These are phyloP conservation scores for Exserohilum rostratum DNA, from an alignment of 2,329 filamentous ascomycete genomes.

Conservation along the genomic window DNA sequence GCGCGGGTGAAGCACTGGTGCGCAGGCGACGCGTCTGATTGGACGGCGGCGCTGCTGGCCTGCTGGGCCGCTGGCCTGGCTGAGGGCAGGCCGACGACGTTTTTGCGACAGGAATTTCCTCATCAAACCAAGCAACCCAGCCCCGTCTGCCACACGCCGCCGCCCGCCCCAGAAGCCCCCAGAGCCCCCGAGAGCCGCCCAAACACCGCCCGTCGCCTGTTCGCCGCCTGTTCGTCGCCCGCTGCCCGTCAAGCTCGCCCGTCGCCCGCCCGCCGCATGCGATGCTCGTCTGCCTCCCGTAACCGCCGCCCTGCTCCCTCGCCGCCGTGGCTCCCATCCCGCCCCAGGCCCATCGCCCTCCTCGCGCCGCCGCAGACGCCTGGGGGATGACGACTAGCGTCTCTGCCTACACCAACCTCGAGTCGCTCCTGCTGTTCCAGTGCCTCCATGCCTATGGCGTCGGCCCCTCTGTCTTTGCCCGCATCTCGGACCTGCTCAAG, in stretches of 20 bases:
- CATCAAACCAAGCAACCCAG: slow-evolving; percentile 11
- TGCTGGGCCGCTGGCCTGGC: slow-evolving; percentile 4
- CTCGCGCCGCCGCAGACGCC: slow-evolving; percentile 25
- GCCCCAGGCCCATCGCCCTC: slow-evolving; percentile 36
- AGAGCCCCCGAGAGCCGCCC: too few relatives aligned
- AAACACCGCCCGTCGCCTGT: background rate
- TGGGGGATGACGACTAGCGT: slow-evolving; percentile 63
- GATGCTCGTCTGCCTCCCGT: slow-evolving; percentile 32
- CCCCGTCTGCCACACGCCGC: slow-evolving; percentile 30
- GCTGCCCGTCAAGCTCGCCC: background rate
- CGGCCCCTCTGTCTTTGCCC: slow-evolving; percentile 68
- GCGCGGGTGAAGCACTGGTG: slow-evolving; percentile 1
- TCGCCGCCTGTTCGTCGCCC: slow-evolving; percentile 20
- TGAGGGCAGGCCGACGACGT: slow-evolving; percentile 13
- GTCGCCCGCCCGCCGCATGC: slow-evolving; percentile 19
- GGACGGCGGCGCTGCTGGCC: slow-evolving; percentile 4
- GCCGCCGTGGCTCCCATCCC: slow-evolving; percentile 48
- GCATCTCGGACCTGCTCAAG: slow-evolving; percentile 76
- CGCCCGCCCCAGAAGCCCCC: too few relatives aligned
- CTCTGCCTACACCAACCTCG: slow-evolving; percentile 79
- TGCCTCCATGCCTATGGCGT: slow-evolving; percentile 72
- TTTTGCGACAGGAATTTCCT: slow-evolving; percentile 20
- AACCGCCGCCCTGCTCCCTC: slow-evolving; percentile 26
- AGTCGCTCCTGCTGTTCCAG: slow-evolving; percentile 85
- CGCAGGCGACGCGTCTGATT: slow-evolving; percentile 8